These are phyloP conservation scores for Trametes punicea DNA, from an alignment of 768 basidiomycete genomes.

Conservation along the genomic window DNA sequence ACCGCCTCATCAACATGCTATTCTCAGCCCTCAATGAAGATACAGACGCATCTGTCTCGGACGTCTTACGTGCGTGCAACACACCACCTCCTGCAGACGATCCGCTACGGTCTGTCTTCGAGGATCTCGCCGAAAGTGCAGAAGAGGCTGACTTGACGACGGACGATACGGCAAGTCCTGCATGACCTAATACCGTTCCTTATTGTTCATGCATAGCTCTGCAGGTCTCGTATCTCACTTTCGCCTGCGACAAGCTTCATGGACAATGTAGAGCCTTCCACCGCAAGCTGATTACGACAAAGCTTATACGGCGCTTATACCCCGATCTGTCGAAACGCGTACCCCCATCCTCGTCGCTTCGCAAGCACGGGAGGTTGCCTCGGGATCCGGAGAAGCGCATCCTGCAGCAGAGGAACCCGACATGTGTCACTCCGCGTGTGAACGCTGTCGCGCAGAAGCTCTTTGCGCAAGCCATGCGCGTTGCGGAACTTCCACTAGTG, in stretches of 20 bases:
- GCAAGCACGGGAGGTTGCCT: not conserved
- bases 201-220: not conserved
- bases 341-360: not conserved
- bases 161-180: not conserved
- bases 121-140: not conserved
- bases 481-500: not conserved
- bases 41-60: not conserved
- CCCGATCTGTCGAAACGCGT: not conserved
- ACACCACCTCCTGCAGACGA: not conserved
- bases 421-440: slow-evolving; percentile 26
- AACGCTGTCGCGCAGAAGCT: slow-evolving; percentile 7
- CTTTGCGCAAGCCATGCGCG: slow-evolving; percentile 3
- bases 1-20: slow-evolving; percentile 38
- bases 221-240: not conserved
- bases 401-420: slow-evolving; percentile 37
- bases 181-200: too few species aligned
- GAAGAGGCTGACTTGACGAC: not conserved
- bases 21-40: slow-evolving; percentile 31
- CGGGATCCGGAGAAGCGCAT: slow-evolving; percentile 28
- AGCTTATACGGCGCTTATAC: not conserved
- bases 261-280: not conserved
- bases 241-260: not conserved
- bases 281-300: not conserved
- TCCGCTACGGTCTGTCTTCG: not conserved
- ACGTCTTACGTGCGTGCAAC: not conserved